A percentile compares a stretch with the other conserved stretches of the same genome.
Evolutionary conservation across 2,329 filamentous ascomycete genomes (phyloP).

Genomic region (Talaromyces verruculosus): DNA sequence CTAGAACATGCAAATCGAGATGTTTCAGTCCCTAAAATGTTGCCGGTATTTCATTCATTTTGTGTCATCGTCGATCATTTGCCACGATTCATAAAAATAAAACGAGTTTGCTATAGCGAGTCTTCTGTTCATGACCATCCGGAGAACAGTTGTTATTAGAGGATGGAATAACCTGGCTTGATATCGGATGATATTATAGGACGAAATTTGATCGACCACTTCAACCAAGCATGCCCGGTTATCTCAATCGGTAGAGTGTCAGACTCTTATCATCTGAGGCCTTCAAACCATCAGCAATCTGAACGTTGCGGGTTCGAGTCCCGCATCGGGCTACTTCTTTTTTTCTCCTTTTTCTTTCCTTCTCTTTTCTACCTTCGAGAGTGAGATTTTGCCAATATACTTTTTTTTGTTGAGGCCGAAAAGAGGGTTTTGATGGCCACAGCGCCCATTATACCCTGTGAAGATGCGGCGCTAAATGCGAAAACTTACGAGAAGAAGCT

Average conservation of each 20-base stretch:
- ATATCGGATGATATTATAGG: too few species aligned
- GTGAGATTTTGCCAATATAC: neutral
- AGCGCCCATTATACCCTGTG: neutral
- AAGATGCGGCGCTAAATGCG: neutral
- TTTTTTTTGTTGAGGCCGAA: neutral
- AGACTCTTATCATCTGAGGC: slow-evolving; percentile 17
- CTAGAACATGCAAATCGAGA: too few species aligned
- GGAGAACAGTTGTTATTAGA: too few species aligned
- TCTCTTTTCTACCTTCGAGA: neutral
- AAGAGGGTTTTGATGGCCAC: neutral
- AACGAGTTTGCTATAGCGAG: too few species aligned
- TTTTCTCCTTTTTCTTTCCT: neutral
- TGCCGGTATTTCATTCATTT: too few species aligned
- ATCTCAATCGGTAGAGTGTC: slow-evolving; percentile 20
- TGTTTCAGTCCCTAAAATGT: too few species aligned
- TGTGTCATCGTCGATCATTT: too few species aligned
- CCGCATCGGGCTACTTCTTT: slow-evolving; percentile 15
- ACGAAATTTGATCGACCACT: neutral
- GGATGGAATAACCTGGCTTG: too few species aligned
- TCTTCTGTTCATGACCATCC: too few species aligned
- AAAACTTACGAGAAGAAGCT: neutral
- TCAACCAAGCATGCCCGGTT: slow-evolving; percentile 17
- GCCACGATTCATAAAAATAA: too few species aligned
- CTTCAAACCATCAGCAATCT: neutral
- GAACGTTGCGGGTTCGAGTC: slow-evolving; percentile 18